These are phyloP conservation scores for Paramecium caudatum DNA, from an alignment of 73 alveolate species.

Conservation along the genomic window DNA sequence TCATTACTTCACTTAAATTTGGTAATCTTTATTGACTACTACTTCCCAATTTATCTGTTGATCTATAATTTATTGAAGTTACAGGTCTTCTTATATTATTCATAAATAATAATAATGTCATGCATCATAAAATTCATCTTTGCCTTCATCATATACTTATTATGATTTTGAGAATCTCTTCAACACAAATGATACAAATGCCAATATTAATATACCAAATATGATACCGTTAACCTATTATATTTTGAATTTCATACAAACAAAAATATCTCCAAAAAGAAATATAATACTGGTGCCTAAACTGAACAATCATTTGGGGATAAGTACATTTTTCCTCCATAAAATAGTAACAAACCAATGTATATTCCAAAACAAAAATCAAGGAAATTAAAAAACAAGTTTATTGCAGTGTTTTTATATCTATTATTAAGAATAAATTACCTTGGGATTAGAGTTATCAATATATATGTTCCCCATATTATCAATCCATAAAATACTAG, in stretches of 20 bases:
- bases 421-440: neutral
- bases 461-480: constrained; percentile 73
- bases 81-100: constrained; percentile 62
- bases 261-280: constrained; percentile 17
- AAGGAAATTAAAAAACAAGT: constrained; percentile 73
- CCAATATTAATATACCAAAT: constrained; percentile 43
- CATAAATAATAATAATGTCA: neutral
- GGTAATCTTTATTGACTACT: constrained; percentile 27
- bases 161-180: constrained; percentile 51
- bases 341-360: neutral
- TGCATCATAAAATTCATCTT: constrained; percentile 60
- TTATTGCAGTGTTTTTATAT: constrained; percentile 73
- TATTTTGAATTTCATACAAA: neutral
- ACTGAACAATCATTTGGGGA: neutral
- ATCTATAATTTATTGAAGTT: constrained; percentile 54
- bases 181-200: constrained; percentile 44
- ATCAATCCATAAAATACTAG: constrained; percentile 72
- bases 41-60: constrained; percentile 18
- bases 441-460: constrained; percentile 71
- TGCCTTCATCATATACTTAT: constrained; percentile 7
- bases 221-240: constrained; percentile 70
- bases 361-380: constrained; percentile 66
- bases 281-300: constrained; percentile 41
- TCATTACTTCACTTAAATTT: constrained; percentile 56
- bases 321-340: constrained; percentile 26